Conservation (phyloP, 805 yeast species). For the Ogataea ganodermae region DNA sequence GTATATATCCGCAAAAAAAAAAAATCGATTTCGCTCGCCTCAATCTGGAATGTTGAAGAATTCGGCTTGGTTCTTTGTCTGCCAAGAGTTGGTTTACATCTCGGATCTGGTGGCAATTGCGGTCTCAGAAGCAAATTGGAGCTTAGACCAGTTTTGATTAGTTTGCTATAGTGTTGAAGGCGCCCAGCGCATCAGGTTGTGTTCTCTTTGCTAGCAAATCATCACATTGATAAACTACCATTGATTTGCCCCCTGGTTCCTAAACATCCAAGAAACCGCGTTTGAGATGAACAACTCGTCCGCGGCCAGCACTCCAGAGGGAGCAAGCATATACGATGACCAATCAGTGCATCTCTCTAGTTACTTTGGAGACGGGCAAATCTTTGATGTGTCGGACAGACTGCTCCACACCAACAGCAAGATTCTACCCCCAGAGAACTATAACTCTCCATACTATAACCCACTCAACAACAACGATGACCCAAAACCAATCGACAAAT, state of each 20-base stretch:
- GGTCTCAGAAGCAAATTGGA: too few relatives aligned
- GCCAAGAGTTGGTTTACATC: background rate
- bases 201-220: too few relatives aligned
- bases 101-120: background rate
- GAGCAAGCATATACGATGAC: slow-evolving; percentile 10
- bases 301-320: slow-evolving; percentile 9
- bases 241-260: background rate
- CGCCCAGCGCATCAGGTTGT: too few relatives aligned
- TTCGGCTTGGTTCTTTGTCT: background rate
- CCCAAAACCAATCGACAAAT: slow-evolving; percentile 47
- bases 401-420: slow-evolving; percentile 23
- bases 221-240: too few relatives aligned
- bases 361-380: slow-evolving; percentile 11
- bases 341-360: slow-evolving; percentile 5
- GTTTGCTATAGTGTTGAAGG: too few relatives aligned
- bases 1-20: background rate
- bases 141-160: too few relatives aligned
- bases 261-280: background rate
- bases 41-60: slow-evolving; percentile 8
- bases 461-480: slow-evolving; percentile 34
- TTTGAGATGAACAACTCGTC: background rate
- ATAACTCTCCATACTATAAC: slow-evolving; percentile 38
- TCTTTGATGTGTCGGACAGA: slow-evolving; percentile 16
- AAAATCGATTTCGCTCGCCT: background rate
- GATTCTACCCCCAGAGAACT: slow-evolving; percentile 35